These are phyloP conservation scores for Cladosporium cucumerinum DNA, from an alignment of 2,329 filamentous ascomycete species.

Conservation along the genomic window DNA sequence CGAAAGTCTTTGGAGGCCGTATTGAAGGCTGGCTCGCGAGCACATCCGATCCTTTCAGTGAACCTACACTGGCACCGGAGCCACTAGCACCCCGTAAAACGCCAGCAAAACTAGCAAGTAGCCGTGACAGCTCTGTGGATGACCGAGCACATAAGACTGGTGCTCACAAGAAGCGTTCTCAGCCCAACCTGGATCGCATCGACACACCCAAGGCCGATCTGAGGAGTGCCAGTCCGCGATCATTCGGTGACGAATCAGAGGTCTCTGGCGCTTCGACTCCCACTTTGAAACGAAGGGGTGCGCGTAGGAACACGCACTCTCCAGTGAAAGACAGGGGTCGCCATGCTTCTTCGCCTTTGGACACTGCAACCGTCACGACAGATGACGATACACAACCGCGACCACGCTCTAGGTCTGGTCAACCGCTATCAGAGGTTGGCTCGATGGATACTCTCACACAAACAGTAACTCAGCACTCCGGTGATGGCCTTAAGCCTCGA, in stretches of 20 bases:
- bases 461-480: conserved; percentile 29
- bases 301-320: conserved; percentile 39
- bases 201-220: conserved; percentile 14
- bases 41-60: conserved; percentile 37
- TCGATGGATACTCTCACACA: conserved; percentile 52
- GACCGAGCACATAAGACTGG: conserved; percentile 18
- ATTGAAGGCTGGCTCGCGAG: conserved; percentile 61
- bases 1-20: conserved; percentile 48
- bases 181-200: conserved; percentile 20
- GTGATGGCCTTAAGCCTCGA: conserved; percentile 30
- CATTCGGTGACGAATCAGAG: conserved; percentile 12
- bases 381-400: background rate
- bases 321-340: conserved; percentile 39
- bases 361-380: conserved; percentile 36
- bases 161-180: conserved; percentile 22
- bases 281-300: conserved; percentile 34
- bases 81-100: conserved; percentile 28
- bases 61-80: conserved; percentile 33
- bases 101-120: conserved; percentile 16
- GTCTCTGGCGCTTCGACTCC: conserved; percentile 22
- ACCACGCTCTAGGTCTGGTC: conserved; percentile 18
- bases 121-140: conserved; percentile 16
- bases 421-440: conserved; percentile 55
- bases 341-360: conserved; percentile 29
- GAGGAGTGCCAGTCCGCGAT: conserved; percentile 12